Evolutionary conservation across 345 rosid genomes (phyloP), one percentile per base, ranked within the genome.

Genomic region (Aquilaria yunnanensis): DNA sequence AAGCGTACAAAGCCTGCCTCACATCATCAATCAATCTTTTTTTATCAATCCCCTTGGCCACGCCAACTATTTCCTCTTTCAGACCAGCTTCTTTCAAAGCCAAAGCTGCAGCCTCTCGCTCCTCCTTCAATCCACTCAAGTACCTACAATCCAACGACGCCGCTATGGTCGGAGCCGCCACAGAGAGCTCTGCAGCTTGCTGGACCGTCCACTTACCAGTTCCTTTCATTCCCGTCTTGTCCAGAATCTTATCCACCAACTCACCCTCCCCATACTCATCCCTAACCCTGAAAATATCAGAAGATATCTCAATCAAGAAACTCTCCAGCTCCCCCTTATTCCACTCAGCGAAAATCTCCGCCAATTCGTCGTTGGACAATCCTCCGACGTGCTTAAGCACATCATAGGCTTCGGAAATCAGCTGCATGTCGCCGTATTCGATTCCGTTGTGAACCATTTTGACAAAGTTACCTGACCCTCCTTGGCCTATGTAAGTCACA

Each of bases 401-500:
- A 43, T 93, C 98, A 51, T 90, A 93, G 10, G 98, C 97, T 66
- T 93, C 97, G 0, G 96, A 90, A 54, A 93, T 93, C 70, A 93
- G 59, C 70, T 93, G 98, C 98, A 93, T 93, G 54, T 93, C 98
- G 6, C 98, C 98, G n/a, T 90, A 93, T 62, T 90, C 98, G 33
- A 93, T 93, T 64, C 98, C 98, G n/a, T 93, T 93, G 60, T 93
- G 98, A 48, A 93, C 95, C 98, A 93, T 93, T 63, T 93, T 93
- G 29, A 93, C 98, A 30, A 93, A 93, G 69, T 93, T 93, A 0
- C 98, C 98, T n/a, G 98, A 85, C 46, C 98, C 97, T 2, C 97
- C 98, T 72, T 86, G 90, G 4, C 98, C 97, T 12, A 93, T 85
- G 67, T 90, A 93, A 46, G 97, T 88, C 9, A 93, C 98, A 47